A percentile compares a stretch with the other conserved stretches of the same genome.
Conservation (phyloP, 2,329 filamentous ascomycete genomes). For the Ophiostoma quercus region DNA sequence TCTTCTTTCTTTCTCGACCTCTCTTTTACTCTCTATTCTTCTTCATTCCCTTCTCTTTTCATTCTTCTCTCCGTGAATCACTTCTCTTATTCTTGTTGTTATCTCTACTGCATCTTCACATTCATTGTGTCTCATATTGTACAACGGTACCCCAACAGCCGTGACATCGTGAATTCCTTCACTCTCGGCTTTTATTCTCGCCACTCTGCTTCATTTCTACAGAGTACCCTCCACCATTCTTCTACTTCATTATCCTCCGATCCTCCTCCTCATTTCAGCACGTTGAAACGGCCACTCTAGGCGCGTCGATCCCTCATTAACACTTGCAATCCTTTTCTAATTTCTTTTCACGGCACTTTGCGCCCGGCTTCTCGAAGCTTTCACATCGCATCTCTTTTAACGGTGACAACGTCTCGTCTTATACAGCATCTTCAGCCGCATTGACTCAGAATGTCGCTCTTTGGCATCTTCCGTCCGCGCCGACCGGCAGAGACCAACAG, state of each 20-base stretch:
- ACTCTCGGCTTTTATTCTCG: background rate
- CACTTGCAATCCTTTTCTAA: background rate
- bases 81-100: background rate
- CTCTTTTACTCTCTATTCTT: background rate
- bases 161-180: background rate
- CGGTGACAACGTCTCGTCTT: background rate
- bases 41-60: background rate
- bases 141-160: background rate
- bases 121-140: background rate
- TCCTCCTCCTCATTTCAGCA: slow-evolving; percentile 8
- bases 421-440: background rate
- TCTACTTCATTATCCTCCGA: background rate
- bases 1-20: background rate
- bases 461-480: background rate
- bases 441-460: background rate
- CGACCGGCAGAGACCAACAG: background rate
- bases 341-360: slow-evolving; percentile 4
- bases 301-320: slow-evolving; percentile 11
- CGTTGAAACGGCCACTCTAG: slow-evolving; percentile 8
- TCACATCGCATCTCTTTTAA: background rate
- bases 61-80: background rate
- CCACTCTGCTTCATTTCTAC: background rate
- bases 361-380: background rate
- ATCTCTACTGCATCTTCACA: background rate
- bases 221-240: background rate